Evolutionary conservation across 2,329 filamentous ascomycete genomes (phyloP), one percentile per base, ranked within the genome.

Genomic region (Chaetomiaceae sp.): DNA sequence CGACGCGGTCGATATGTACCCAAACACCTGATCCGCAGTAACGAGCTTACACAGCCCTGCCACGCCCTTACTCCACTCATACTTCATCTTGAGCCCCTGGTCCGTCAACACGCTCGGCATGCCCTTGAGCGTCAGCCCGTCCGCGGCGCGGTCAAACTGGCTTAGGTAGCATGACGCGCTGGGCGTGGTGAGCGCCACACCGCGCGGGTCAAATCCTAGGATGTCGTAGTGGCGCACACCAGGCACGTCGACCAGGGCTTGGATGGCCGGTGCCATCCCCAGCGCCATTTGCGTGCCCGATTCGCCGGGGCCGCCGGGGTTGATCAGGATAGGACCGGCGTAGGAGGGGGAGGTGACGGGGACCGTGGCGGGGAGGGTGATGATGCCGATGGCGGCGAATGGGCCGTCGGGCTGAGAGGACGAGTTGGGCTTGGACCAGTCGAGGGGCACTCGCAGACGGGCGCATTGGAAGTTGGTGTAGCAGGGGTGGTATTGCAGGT

Each of bases 161-260:
- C 5, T 21, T 4, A 8, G 6, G 36, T 55, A 74, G 56, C 72
- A 75, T 54, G 70, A 64, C n/a, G 68, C 67, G 30, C 61, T 57
- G 1, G 72, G 72, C 1, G 66, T 69, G 5, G 67, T 73, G 25
- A 62, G 64, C 25, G 68, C 69, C 45, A 71, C 64, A 50, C 74
- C 74, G 16, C 75, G 69, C 2, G 75, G 75, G 58, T 77, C 75
- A 48, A 76, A 76, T 0, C 73, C 70, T 44, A 78, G 66, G 14
- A 77, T 62, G 51, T 76, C 73, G 55, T 69, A 67, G 33, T 73
- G 67, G 2, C 48, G 38, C 16, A 36, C 32, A 1, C 32, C 51
- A 5, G 51, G 51, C 1, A 56, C 51, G 33, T 73, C 73, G 20
- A 72, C 59, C 18, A 71, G 56, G 1, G 53, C 49, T 32, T 71